Evolutionary conservation across 768 basidiomycete species (phyloP).

Genomic region (Russula emetica): DNA sequence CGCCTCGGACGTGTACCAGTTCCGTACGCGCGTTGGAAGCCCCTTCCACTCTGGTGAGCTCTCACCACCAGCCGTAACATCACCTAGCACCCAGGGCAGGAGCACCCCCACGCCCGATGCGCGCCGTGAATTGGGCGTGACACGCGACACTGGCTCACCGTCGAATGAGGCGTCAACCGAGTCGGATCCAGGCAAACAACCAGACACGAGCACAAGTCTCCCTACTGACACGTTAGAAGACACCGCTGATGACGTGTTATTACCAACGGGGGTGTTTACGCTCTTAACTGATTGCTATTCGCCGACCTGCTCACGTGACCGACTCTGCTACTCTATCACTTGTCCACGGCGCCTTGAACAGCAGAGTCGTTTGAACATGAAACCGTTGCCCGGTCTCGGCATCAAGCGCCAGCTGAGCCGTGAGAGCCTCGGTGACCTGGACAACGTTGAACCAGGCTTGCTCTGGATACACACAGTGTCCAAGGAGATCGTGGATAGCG

Average conservation of each 20-base stretch:
- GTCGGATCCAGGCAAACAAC: slow-evolving; percentile 31
- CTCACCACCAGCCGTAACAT: slow-evolving; percentile 37
- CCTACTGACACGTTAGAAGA: slow-evolving; percentile 23
- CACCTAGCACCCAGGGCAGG: slow-evolving; percentile 27
- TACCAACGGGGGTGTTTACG: slow-evolving; percentile 94
- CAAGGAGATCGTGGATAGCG: slow-evolving; percentile 87
- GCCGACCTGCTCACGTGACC: slow-evolving; percentile 91
- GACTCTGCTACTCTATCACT: slow-evolving; percentile 95
- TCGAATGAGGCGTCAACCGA: slow-evolving; percentile 35
- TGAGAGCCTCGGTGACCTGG: slow-evolving; percentile 75
- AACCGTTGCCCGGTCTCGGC: slow-evolving; percentile 83
- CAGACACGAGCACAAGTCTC: slow-evolving; percentile 30
- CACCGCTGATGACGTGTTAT: slow-evolving; percentile 52
- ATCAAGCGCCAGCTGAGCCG: slow-evolving; percentile 63
- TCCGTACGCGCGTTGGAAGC: slow-evolving; percentile 75
- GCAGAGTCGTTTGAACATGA: slow-evolving; percentile 91
- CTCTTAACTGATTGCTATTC: slow-evolving; percentile 97
- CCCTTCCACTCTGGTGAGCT: slow-evolving; percentile 80
- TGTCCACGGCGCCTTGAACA: slow-evolving; percentile 93
- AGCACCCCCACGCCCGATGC: slow-evolving; percentile 25
- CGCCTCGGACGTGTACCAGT: slow-evolving; percentile 87
- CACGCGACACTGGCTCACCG: slow-evolving; percentile 26
- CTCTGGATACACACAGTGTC: slow-evolving; percentile 97
- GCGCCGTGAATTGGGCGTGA: slow-evolving; percentile 30
- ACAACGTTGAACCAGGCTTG: slow-evolving; percentile 67